These are phyloP conservation scores for Colletotrichum godetiae DNA, from an alignment of 2,329 filamentous ascomycete genomes.

Conservation along the genomic window DNA sequence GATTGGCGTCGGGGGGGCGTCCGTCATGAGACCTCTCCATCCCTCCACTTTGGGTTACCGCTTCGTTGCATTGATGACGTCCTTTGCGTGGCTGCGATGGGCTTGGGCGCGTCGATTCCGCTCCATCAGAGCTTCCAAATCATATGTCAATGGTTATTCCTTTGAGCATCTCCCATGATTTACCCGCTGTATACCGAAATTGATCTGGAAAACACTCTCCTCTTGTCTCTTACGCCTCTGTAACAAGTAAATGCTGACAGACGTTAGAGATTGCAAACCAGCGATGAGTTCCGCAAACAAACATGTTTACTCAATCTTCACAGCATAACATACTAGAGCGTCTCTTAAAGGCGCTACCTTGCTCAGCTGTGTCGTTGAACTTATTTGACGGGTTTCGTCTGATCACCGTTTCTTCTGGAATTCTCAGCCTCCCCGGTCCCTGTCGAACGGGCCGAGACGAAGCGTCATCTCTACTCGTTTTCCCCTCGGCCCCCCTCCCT, in stretches of 20 bases:
- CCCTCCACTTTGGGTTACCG: not conserved
- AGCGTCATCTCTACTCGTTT: not conserved
- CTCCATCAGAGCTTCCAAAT: slow-evolving; percentile 9
- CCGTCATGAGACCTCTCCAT: not conserved
- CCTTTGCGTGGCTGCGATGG: slow-evolving; percentile 1
- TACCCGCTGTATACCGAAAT: not conserved
- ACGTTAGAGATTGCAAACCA: not conserved
- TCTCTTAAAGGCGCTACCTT: not conserved
- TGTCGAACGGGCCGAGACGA: slow-evolving; percentile 33
- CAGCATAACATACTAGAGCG: not conserved
- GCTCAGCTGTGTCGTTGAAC: not conserved
- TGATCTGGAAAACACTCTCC: not conserved
- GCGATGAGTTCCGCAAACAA: not conserved
- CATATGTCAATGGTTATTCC: not conserved
- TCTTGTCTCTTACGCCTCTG: not conserved
- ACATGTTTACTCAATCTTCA: not conserved
- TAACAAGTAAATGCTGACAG: not conserved
- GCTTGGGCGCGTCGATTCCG: not conserved
- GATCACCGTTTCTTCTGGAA: slow-evolving; percentile 7
- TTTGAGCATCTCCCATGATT: not conserved
- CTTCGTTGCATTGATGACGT: slow-evolving; percentile 10
- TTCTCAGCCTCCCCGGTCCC: slow-evolving; percentile 17
- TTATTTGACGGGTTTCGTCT: slow-evolving; percentile 11
- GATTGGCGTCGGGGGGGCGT: not conserved
- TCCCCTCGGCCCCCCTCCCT: not conserved